These are phyloP conservation scores for Fusarium mundagurra DNA, from an alignment of 2,329 filamentous ascomycete genomes.

Conservation along the genomic window DNA sequence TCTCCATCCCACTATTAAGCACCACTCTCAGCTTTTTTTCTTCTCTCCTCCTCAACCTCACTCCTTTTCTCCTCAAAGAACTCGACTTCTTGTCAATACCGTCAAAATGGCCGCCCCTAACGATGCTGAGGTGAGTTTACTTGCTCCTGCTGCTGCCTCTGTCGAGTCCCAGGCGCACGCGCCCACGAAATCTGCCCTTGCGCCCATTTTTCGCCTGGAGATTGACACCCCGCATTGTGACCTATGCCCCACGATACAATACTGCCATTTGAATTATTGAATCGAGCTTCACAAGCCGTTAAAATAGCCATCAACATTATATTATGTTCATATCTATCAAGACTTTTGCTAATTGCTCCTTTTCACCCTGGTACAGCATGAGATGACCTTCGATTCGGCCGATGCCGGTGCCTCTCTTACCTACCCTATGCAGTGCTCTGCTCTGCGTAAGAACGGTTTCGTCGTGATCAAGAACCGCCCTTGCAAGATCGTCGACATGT, in stretches of 20 bases:
- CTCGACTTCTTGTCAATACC: constrained; percentile 53
- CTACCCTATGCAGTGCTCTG: constrained; percentile 99
- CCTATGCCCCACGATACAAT: constrained; percentile 50
- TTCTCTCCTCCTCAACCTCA: constrained; percentile 38
- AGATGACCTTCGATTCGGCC: constrained; percentile 85
- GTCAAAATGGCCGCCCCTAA: constrained; percentile 65
- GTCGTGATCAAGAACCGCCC: constrained; percentile 98
- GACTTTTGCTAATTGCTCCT: constrained; percentile 38
- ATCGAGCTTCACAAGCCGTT: constrained; percentile 23
- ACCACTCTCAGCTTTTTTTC: constrained; percentile 44
- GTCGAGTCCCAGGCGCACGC: constrained; percentile 31
- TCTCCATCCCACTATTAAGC: constrained; percentile 43
- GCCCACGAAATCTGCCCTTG: constrained; percentile 39
- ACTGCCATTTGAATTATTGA: constrained; percentile 23
- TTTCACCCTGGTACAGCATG: constrained; percentile 60
- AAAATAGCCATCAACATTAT: constrained; percentile 6
- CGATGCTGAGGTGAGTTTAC: constrained; percentile 57
- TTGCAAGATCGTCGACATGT: constrained; percentile 99
- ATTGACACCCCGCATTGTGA: constrained; percentile 60
- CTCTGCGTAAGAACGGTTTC: constrained; percentile 98
- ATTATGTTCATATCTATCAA: not conserved
- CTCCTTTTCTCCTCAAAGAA: constrained; percentile 45
- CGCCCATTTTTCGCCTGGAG: constrained; percentile 47
- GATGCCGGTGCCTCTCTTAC: constrained; percentile 96
- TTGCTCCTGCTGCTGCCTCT: constrained; percentile 3